phyloP scores from a whole-genome alignment of 768 basidiomycete species.

The Amanita phalloides region DNA sequence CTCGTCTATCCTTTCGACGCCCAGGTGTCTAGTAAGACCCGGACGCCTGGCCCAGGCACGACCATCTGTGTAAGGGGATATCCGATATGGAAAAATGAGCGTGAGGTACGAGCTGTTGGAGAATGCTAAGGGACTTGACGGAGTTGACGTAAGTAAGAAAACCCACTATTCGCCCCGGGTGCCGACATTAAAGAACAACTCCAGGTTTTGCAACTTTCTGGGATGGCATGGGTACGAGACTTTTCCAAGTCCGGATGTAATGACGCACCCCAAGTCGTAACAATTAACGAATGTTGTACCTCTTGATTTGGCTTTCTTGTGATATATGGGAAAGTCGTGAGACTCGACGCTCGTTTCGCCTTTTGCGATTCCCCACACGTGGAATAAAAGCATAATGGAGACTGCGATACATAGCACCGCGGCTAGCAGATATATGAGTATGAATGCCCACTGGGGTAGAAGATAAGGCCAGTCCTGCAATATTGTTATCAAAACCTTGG shows the following conservation, averaged over 20 bases:
- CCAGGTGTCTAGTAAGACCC: slow-evolving; percentile 52
- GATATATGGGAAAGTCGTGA: slow-evolving; percentile 79
- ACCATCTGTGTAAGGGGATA: slow-evolving; percentile 80
- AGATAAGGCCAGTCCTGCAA: slow-evolving; percentile 42
- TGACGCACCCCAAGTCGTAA: slow-evolving; percentile 76
- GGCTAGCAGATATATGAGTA: slow-evolving; percentile 40
- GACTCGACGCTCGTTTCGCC: slow-evolving; percentile 89
- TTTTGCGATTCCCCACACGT: slow-evolving; percentile 55
- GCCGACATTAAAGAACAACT: slow-evolving; percentile 83
- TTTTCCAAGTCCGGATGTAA: not conserved
- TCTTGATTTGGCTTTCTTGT: slow-evolving; percentile 51
- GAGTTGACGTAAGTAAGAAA: not conserved
- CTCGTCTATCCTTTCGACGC: slow-evolving; percentile 69
- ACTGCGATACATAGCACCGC: slow-evolving; percentile 2
- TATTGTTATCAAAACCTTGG: not conserved
- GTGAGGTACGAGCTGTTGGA: slow-evolving; percentile 56
- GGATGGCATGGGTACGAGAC: not conserved
- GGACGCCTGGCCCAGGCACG: slow-evolving; percentile 63
- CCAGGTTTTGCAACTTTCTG: slow-evolving; percentile 56
- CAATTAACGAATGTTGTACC: slow-evolving; percentile 80
- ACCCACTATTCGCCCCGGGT: slow-evolving; percentile 63
- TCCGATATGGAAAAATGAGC: slow-evolving; percentile 71
- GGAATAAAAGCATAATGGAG: slow-evolving; percentile 55
- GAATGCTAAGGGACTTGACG: not conserved
- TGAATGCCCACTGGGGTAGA: slow-evolving; percentile 62